phyloP scores from a whole-genome alignment of 306 rosid species.

The Quercus dentata region DNA sequence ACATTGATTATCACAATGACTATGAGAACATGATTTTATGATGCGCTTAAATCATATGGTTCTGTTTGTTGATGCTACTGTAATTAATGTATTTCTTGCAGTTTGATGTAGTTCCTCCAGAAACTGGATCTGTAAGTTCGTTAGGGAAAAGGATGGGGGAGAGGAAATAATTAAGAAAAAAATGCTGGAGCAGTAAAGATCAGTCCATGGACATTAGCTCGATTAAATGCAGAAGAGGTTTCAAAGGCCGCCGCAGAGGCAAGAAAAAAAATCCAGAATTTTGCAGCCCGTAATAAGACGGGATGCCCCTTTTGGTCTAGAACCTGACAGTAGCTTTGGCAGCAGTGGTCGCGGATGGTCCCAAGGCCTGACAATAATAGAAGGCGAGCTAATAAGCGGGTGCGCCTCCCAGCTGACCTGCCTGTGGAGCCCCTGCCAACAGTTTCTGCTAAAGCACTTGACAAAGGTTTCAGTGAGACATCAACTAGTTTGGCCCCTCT shows the following conservation, averaged over 20 bases:
- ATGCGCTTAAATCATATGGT: neutral
- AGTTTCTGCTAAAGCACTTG: constrained; percentile 44
- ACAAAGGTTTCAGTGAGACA: constrained; percentile 53
- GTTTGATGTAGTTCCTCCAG: constrained; percentile 98
- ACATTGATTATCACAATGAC: neutral
- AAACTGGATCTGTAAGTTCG: constrained; percentile 80
- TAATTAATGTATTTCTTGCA: constrained; percentile 18
- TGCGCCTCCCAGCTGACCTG: constrained; percentile 79
- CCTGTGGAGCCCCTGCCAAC: constrained; percentile 56
- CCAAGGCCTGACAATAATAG: constrained; percentile 64
- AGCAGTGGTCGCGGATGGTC: constrained; percentile 67
- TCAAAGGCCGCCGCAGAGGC: constrained; percentile 98
- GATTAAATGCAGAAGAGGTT: constrained; percentile 85
- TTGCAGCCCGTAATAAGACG: constrained; percentile 79
- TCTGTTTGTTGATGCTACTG: constrained; percentile 6
- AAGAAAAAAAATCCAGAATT: constrained; percentile 86
- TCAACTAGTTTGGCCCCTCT: constrained; percentile 69
- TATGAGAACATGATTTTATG: neutral
- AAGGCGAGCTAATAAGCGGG: constrained; percentile 68
- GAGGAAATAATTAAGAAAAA: constrained; percentile 67
- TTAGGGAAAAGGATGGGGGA: constrained; percentile 54
- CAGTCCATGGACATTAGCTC: constrained; percentile 96
- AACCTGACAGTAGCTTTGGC: constrained; percentile 57
- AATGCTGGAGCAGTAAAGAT: constrained; percentile 79
- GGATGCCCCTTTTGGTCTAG: constrained; percentile 46